Evolutionary conservation across 768 basidiomycete genomes (phyloP).

Genomic region (Zangia roseola): DNA sequence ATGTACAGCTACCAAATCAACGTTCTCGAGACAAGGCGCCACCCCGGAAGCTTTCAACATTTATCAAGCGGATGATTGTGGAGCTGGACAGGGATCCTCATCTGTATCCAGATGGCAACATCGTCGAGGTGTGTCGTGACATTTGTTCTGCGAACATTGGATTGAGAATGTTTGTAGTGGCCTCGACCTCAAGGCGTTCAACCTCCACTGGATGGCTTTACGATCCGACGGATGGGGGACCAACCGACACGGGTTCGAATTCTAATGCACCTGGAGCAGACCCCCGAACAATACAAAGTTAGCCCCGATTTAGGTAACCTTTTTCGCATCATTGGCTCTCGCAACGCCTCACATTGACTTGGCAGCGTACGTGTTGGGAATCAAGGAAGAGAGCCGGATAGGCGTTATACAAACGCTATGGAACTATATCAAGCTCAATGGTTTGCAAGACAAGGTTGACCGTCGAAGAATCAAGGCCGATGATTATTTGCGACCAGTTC

Average conservation of each 20-base stretch:
- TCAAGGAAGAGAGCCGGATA: constrained; percentile 82
- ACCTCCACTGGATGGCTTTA: constrained; percentile 81
- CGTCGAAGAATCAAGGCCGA: constrained; percentile 69
- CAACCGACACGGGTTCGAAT: constrained; percentile 72
- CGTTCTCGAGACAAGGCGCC: constrained; percentile 60
- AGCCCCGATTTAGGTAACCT: constrained; percentile 65
- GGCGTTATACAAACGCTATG: constrained; percentile 83
- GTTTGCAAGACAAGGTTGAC: constrained; percentile 81
- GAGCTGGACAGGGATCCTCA: constrained; percentile 85
- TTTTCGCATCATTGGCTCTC: not conserved
- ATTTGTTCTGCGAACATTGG: not conserved
- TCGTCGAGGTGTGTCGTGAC: constrained; percentile 67
- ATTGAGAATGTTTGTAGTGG: constrained; percentile 47
- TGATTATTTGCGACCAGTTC: constrained; percentile 62
- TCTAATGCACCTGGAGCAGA: constrained; percentile 84
- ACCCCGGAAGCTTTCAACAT: constrained; percentile 78
- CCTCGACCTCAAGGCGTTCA: constrained; percentile 53
- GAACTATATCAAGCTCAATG: constrained; percentile 88
- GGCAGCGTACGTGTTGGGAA: constrained; percentile 62
- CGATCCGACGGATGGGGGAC: constrained; percentile 79
- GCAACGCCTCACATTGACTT: constrained; percentile 1
- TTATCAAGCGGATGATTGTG: constrained; percentile 80
- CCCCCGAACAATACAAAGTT: constrained; percentile 83
- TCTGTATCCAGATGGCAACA: constrained; percentile 80
- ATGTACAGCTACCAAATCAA: constrained; percentile 53